Base-by-base conservation (phyloP, 2,329 filamentous ascomycete species). In the Grosmannia serpens region DNA sequence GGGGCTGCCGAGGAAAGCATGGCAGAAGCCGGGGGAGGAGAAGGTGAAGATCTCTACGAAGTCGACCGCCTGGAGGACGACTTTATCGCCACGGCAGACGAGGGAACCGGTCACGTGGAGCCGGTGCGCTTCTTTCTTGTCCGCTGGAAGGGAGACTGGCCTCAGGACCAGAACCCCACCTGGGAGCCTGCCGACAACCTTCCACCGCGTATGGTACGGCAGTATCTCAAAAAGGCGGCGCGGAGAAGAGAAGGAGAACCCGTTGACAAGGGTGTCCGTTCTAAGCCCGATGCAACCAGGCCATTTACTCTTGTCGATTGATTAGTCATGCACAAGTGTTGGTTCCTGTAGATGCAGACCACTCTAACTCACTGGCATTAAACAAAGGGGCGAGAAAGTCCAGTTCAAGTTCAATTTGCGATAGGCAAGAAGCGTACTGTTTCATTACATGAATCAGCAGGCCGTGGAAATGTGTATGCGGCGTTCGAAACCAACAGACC, bases 111-210 rank as follows among this genome's bases (percentile, higher is more conserved):
- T 22, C 10, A 35, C 10, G 20, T 46, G 5, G 26, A 53, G 27
- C 20, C 65, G 0, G 68, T 75, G 1, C 75, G 75, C 4, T 74
- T 73, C 59, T 84, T 79, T 66, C 70, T 75, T 33, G 79, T 84
- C 1, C 74, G 76, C 8, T 84, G 81, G 81, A 75, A 74, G 51
- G 81, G 81, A 9, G 68, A 80, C 59, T 84, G 81, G 81, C 78
- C 80, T 0, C 68, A 73, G 0, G 76, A 75, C 10, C 74, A 82
- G 64, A 82, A 84, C 58, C 78, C 79, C 0, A 78, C 80, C 0
- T 84, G 81, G 81, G 81, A 84, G 64, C 80, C 80, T 0, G 74
- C 77, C 61, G 73, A 73, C 4, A 80, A 82, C 56, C 73, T 84
- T 2, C 67, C 76, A 0, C 58, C 65, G 0, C 59, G 59, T 0